Percentiles rank a stretch among this genome's conserved stretches.
phyloP scores from a whole-genome alignment of 2,329 filamentous ascomycete species.

The Hymenoscyphus salicellus region DNA sequence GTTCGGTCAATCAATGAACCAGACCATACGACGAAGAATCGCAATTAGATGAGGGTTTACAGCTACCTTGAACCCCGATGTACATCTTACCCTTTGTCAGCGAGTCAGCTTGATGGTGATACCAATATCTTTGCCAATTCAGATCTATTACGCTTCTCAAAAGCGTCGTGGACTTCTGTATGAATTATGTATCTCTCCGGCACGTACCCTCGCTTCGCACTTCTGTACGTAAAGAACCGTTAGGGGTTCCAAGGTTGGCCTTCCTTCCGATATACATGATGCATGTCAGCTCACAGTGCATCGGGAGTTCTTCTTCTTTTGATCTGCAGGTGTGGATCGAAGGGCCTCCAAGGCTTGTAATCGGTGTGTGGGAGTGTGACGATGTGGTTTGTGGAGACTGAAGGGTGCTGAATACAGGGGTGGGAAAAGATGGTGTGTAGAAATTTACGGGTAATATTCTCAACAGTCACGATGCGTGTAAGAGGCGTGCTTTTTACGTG shows the following conservation, averaged over 20 bases:
- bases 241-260: background rate
- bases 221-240: background rate
- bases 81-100: background rate
- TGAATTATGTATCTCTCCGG: background rate
- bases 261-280: constrained; percentile 1
- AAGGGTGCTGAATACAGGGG: background rate
- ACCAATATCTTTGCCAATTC: background rate
- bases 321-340: background rate
- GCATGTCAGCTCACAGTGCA: constrained; percentile 1
- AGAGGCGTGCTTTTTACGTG: constrained; percentile 1
- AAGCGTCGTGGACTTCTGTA: background rate
- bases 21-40: no score
- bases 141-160: background rate
- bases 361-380: background rate
- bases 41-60: no score
- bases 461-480: background rate
- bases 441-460: background rate
- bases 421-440: background rate
- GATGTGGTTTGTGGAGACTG: background rate
- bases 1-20: no score
- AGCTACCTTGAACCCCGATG: no score
- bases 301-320: background rate
- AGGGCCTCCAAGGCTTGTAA: background rate
- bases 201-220: background rate
- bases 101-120: background rate